A percentile compares a stretch with the other conserved stretches of the same genome.
These are phyloP conservation scores for Chlorella variabilis DNA, from an alignment of 163 green algal species.

Conservation along the genomic window DNA sequence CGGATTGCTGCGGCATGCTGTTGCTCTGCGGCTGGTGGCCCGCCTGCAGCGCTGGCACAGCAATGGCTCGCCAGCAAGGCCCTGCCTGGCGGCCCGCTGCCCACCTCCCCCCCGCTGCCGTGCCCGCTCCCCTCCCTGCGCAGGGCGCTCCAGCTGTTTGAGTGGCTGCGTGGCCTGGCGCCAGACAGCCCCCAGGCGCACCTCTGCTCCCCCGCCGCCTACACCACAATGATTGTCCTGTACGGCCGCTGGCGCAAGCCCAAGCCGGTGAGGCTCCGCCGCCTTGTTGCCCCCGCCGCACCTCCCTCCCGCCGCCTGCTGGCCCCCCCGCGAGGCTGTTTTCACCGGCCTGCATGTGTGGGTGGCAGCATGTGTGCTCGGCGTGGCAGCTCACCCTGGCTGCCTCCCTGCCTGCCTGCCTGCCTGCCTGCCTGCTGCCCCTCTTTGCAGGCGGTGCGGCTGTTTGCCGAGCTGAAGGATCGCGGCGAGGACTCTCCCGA, in stretches of 20 bases:
- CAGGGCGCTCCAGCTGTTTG: slow-evolving; percentile 57
- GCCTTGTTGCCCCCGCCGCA: neutral
- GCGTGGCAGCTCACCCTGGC: too few species aligned
- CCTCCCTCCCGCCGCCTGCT: neutral
- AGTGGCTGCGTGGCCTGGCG: slow-evolving; percentile 44
- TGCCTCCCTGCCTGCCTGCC: neutral
- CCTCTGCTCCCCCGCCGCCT: slow-evolving; percentile 38
- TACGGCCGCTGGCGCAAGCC: slow-evolving; percentile 52
- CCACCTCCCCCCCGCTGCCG: neutral
- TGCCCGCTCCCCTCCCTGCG: neutral
- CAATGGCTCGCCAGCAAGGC: neutral
- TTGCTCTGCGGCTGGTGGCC: neutral
- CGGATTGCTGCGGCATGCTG: too few species aligned
- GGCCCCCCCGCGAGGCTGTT: too few species aligned
- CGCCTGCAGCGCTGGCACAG: neutral
- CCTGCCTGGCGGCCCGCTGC: neutral
- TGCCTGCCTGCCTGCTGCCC: neutral
- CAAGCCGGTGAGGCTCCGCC: neutral
- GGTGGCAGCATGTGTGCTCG: too few species aligned
- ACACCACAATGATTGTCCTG: slow-evolving; percentile 48
- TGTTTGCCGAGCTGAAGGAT: slow-evolving; percentile 31
- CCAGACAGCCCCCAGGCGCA: slow-evolving; percentile 16
- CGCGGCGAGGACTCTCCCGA: slow-evolving; percentile 1
- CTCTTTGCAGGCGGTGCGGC: slow-evolving; percentile 13
- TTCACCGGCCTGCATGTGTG: too few species aligned